Evolutionary conservation across 2,329 filamentous ascomycete genomes (phyloP).

Genomic region (Aspergillus vadensis): DNA sequence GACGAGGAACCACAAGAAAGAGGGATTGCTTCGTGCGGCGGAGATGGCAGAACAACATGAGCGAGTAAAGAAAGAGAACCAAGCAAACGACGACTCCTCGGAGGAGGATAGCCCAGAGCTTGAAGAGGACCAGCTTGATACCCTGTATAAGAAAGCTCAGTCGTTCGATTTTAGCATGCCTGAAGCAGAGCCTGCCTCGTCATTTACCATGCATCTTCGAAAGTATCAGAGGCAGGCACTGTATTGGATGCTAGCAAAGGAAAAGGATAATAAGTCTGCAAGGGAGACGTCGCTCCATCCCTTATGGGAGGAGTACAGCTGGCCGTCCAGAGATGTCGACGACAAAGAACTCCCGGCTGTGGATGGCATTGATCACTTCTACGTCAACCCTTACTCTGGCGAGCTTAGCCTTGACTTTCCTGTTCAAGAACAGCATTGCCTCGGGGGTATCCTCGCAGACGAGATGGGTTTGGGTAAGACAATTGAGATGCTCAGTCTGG

Average conservation of each 20-base stretch:
- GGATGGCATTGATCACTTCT: constrained; percentile 72
- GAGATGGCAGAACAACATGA: constrained; percentile 78
- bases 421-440: constrained; percentile 87
- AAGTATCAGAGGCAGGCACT: constrained; percentile 95
- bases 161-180: constrained; percentile 94
- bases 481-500: constrained; percentile 93
- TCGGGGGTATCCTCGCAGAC: constrained; percentile 90
- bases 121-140: constrained; percentile 92
- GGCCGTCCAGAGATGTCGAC: constrained; percentile 85
- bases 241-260: constrained; percentile 95
- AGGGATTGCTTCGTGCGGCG: constrained; percentile 81
- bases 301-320: constrained; percentile 92
- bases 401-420: constrained; percentile 91
- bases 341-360: constrained; percentile 71
- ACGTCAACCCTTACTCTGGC: constrained; percentile 95
- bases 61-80: constrained; percentile 58
- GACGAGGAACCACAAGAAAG: constrained; percentile 76
- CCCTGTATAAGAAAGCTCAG: constrained; percentile 92
- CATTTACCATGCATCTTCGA: constrained; percentile 79
- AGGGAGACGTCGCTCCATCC: constrained; percentile 89
- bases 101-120: constrained; percentile 87
- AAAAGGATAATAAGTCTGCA: constrained; percentile 73
- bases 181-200: constrained; percentile 77
- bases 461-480: constrained; percentile 98
- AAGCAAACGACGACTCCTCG: constrained; percentile 48